A percentile compares a stretch with the other conserved stretches of the same genome.
Evolutionary conservation across 345 rosid species (phyloP).

Genomic region (Hibiscus syriacus): DNA sequence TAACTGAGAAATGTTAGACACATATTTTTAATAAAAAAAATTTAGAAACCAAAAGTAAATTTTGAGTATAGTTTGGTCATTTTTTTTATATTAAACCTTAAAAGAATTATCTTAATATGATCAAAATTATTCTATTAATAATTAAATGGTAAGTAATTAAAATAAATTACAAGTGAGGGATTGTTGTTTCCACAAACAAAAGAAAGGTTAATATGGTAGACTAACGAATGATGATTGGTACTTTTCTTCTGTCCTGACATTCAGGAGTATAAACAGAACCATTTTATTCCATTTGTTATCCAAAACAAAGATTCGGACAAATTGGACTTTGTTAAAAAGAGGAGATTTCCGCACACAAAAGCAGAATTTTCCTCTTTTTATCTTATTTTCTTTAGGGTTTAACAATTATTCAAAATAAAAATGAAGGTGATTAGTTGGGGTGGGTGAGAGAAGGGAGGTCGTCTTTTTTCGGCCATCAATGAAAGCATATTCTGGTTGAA

Average conservation of each 20-base stretch:
- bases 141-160: no score
- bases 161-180: no score
- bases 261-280: not conserved
- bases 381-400: not conserved
- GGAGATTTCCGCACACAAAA: no score
- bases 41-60: no score
- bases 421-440: not conserved
- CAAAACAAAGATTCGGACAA: not conserved
- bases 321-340: not conserved
- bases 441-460: not conserved
- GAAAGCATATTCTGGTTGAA: not conserved
- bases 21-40: no score
- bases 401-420: conserved; percentile 7
- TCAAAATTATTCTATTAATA: no score
- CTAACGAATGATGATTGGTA: not conserved
- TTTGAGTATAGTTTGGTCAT: no score
- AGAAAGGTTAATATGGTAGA: not conserved
- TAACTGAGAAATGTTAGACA: no score
- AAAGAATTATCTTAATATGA: no score
- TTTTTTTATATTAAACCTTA: no score
- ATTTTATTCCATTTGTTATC: not conserved
- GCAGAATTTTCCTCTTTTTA: not conserved
- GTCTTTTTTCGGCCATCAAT: not conserved
- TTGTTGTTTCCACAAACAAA: not conserved
- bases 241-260: conserved; percentile 1